These are phyloP conservation scores for Termitomyces sp. DNA, from an alignment of 768 basidiomycete species.

Conservation along the genomic window DNA sequence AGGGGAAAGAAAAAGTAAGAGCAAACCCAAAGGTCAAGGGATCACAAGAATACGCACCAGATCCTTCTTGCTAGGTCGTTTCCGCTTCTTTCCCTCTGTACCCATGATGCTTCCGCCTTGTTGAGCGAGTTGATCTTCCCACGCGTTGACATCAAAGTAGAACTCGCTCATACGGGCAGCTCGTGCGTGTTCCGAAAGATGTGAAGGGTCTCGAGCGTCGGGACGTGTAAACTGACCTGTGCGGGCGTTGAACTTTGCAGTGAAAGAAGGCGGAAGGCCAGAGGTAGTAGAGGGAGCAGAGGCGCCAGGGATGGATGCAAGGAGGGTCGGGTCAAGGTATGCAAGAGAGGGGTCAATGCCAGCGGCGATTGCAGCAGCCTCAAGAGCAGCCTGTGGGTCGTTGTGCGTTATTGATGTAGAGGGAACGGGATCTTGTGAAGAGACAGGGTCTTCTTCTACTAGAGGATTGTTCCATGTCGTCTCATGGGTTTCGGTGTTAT, in stretches of 20 bases:
- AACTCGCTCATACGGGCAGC: slow-evolving; percentile 84
- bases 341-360: slow-evolving; percentile 85
- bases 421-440: slow-evolving; percentile 18
- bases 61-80: slow-evolving; percentile 78
- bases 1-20: slow-evolving; percentile 14
- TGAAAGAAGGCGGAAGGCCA: slow-evolving; percentile 37
- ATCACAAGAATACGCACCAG: slow-evolving; percentile 45
- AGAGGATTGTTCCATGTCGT: slow-evolving; percentile 86
- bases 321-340: slow-evolving; percentile 71
- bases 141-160: slow-evolving; percentile 80
- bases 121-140: slow-evolving; percentile 67
- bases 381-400: slow-evolving; percentile 43
- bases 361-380: slow-evolving; percentile 68
- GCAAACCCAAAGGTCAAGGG: neutral
- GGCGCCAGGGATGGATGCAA: slow-evolving; percentile 23
- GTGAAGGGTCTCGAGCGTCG: slow-evolving; percentile 67
- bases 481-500: slow-evolving; percentile 67
- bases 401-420: slow-evolving; percentile 21
- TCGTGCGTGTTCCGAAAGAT: slow-evolving; percentile 77
- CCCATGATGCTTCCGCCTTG: slow-evolving; percentile 31
- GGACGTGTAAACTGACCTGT: slow-evolving; percentile 69
- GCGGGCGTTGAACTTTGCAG: slow-evolving; percentile 78
- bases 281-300: slow-evolving; percentile 28
- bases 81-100: slow-evolving; percentile 64
- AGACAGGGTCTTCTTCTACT: slow-evolving; percentile 11